Conservation (phyloP, 371 early-diverging fungal species). For the Amoeboaphelidium protococcarum region DNA sequence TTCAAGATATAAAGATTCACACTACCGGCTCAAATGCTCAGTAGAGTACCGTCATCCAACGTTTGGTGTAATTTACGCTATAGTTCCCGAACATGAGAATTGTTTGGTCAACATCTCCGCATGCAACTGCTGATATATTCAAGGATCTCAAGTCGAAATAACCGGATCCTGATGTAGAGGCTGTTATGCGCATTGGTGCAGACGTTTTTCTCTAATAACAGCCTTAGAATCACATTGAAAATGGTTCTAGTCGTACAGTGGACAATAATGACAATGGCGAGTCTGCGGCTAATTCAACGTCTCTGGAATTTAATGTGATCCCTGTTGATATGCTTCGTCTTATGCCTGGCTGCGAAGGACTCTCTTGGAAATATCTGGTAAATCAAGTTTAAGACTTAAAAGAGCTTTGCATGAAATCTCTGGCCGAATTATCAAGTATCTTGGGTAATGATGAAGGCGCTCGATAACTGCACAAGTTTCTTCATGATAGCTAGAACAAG, state of each 20-base stretch:
- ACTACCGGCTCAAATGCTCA: constrained; percentile 9
- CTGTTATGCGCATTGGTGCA: neutral
- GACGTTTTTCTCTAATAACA: neutral
- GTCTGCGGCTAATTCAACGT: too few species aligned
- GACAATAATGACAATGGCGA: too few species aligned
- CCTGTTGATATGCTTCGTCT: neutral
- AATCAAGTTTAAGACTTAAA: neutral
- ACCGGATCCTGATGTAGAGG: neutral
- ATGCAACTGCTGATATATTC: constrained; percentile 63
- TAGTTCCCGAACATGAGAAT: constrained; percentile 59
- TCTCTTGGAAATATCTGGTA: neutral
- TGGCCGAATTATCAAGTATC: neutral
- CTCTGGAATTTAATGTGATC: too few species aligned
- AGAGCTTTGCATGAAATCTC: neutral
- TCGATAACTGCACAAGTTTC: neutral
- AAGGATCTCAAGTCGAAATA: constrained; percentile 47
- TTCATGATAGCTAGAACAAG: too few species aligned
- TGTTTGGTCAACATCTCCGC: constrained; percentile 69
- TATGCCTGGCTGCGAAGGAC: neutral
- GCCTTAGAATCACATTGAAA: neutral
- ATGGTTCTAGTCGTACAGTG: too few species aligned
- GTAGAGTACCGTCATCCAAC: constrained; percentile 29
- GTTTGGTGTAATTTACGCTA: constrained; percentile 47
- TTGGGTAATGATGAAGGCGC: neutral
- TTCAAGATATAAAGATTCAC: constrained; percentile 14